Conservation (phyloP, 164 flowering plant species). For the Litsea cubeba region DNA sequence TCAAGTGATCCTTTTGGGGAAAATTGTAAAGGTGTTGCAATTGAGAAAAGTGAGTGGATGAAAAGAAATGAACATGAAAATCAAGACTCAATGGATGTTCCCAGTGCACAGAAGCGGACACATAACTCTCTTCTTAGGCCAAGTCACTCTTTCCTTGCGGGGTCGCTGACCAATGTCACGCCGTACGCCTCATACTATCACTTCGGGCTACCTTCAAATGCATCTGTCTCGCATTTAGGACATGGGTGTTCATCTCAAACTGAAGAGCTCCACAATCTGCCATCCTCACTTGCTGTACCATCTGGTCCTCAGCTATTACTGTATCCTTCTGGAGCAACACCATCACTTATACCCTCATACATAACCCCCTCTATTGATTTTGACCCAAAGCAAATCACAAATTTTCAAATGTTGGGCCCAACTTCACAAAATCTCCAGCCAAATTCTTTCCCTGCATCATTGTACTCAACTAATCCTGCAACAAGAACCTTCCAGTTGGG, state of each 20-base stretch:
- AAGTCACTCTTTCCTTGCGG: not conserved
- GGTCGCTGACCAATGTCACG: not conserved
- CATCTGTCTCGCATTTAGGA: constrained; percentile 9
- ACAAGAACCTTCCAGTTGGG: constrained; percentile 35
- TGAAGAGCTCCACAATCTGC: constrained; percentile 35
- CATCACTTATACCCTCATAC: constrained; percentile 29
- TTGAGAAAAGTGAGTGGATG: constrained; percentile 15
- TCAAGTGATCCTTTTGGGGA: constrained; percentile 7
- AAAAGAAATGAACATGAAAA: constrained; percentile 26
- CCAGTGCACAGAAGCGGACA: not conserved
- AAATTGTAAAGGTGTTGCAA: no score
- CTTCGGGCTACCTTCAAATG: constrained; percentile 7
- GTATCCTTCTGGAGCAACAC: constrained; percentile 31
- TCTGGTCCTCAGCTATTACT: constrained; percentile 45
- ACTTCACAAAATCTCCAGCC: constrained; percentile 24
- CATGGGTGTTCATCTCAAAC: constrained; percentile 31
- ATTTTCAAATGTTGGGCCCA: constrained; percentile 42
- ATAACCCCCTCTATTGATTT: constrained; percentile 20
- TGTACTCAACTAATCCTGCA: no score
- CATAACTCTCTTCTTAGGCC: not conserved
- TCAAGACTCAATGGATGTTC: constrained; percentile 6
- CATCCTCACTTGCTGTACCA: constrained; percentile 30
- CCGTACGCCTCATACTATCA: not conserved
- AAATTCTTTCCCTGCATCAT: constrained; percentile 23
- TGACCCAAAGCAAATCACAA: constrained; percentile 41